Conservation (phyloP, 2,329 filamentous ascomycete species). For the Fusarium sp. region DNA sequence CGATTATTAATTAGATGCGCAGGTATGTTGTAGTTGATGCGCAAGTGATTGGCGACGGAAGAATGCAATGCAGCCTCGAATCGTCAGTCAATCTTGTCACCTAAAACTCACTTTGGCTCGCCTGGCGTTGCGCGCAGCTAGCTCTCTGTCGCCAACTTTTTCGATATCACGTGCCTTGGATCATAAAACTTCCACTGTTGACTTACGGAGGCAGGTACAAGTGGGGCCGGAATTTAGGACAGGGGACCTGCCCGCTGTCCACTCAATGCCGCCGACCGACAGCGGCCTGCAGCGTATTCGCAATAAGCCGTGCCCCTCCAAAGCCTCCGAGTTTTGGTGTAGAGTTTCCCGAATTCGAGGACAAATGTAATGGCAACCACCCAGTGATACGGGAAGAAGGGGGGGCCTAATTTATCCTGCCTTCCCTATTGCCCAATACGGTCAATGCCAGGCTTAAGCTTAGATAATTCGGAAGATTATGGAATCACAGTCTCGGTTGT, state of each 20-base stretch:
- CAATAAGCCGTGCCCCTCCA: constrained; percentile 45
- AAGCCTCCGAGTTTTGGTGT: constrained; percentile 26
- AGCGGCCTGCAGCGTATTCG: constrained; percentile 38
- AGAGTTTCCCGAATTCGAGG: constrained; percentile 35
- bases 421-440: constrained; percentile 4
- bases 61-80: constrained; percentile 30
- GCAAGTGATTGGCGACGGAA: constrained; percentile 33
- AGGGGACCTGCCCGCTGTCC: constrained; percentile 7
- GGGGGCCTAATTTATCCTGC: constrained; percentile 22
- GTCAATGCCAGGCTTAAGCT: constrained; percentile 9
- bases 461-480: constrained; percentile 20
- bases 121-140: constrained; percentile 40
- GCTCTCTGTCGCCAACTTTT: constrained; percentile 46
- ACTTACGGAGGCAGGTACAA: constrained; percentile 30
- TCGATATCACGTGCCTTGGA: constrained; percentile 46
- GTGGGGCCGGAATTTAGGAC: constrained; percentile 37
- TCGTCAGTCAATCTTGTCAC: constrained; percentile 42
- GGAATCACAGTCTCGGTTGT: constrained; percentile 23
- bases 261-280: constrained; percentile 30
- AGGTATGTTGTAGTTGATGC: constrained; percentile 25
- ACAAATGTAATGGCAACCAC: constrained; percentile 9
- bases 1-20: constrained; percentile 20
- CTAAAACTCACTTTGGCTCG: constrained; percentile 20
- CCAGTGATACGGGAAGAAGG: constrained; percentile 1
- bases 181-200: not conserved